Conservation (phyloP, 2,329 filamentous ascomycete genomes). For the Geosmithia flava region DNA sequence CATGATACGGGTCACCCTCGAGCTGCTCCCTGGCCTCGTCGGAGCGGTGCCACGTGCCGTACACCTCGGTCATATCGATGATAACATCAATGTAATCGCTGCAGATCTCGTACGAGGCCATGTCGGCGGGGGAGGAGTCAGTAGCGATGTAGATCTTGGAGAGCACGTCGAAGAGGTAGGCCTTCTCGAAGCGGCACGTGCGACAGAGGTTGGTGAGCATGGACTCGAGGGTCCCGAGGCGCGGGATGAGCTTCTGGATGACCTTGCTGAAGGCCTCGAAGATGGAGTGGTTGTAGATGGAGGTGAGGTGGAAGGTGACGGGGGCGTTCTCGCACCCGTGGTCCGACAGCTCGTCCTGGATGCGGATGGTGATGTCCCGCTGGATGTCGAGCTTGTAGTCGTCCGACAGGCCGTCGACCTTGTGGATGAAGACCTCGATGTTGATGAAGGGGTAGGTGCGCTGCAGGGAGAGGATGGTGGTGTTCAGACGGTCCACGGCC, state of each 20-base stretch:
- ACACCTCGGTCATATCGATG: constrained; percentile 91
- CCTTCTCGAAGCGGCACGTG: constrained; percentile 92
- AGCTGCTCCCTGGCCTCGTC: constrained; percentile 40
- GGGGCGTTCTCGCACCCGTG: constrained; percentile 87
- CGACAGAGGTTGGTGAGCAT: constrained; percentile 89
- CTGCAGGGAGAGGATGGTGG: constrained; percentile 80
- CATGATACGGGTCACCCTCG: constrained; percentile 48
- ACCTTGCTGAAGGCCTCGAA: constrained; percentile 98
- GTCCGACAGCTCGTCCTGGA: constrained; percentile 91
- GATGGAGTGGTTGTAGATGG: constrained; percentile 96
- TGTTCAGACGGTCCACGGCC: constrained; percentile 74
- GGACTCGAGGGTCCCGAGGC: constrained; percentile 83
- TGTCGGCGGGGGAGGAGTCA: constrained; percentile 84
- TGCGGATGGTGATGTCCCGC: constrained; percentile 90
- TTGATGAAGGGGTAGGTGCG: constrained; percentile 87
- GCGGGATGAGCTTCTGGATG: constrained; percentile 92
- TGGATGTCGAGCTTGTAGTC: constrained; percentile 95
- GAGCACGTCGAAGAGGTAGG: constrained; percentile 93
- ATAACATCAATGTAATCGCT: constrained; percentile 98
- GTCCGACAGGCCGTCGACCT: constrained; percentile 93
- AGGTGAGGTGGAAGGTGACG: constrained; percentile 90
- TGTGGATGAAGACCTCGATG: constrained; percentile 98
- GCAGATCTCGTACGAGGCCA: constrained; percentile 95
- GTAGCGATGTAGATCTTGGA: constrained; percentile 99
- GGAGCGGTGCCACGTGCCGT: constrained; percentile 59